These are phyloP conservation scores for Psophocarpus tetragonolobus DNA, from an alignment of 306 rosid species.

Conservation along the genomic window DNA sequence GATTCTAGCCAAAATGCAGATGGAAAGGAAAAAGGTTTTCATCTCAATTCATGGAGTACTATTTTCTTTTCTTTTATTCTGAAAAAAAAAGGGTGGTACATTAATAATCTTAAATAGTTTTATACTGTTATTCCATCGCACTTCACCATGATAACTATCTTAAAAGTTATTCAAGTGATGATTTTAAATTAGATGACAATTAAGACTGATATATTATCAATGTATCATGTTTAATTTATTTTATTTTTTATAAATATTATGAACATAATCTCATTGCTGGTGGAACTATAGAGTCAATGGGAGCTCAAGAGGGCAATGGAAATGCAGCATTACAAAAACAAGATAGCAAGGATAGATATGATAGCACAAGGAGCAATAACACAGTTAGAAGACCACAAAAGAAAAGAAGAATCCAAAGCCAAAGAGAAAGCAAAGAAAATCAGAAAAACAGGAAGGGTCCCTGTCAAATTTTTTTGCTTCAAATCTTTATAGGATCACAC, in stretches of 20 bases:
- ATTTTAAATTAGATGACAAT: no score
- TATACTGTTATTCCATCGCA: no score
- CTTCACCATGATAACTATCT: no score
- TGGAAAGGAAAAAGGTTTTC: constrained; percentile 66
- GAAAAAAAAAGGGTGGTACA: no score
- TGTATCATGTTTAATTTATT: no score
- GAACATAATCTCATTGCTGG: constrained; percentile 21
- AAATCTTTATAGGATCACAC: constrained; percentile 37
- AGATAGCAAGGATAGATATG: constrained; percentile 57
- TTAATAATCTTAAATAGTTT: no score
- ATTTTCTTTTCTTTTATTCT: no score
- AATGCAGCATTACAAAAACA: constrained; percentile 51
- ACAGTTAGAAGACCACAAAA: constrained; percentile 63
- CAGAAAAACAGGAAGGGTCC: constrained; percentile 51
- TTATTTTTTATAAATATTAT: not conserved
- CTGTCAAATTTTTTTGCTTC: constrained; percentile 65
- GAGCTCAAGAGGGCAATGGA: constrained; percentile 50
- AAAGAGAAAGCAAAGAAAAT: constrained; percentile 56
- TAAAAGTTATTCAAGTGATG: no score
- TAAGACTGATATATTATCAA: no score
- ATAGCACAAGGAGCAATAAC: constrained; percentile 59
- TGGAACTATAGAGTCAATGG: constrained; percentile 46
- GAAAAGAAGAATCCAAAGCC: constrained; percentile 48
- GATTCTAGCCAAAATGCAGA: constrained; percentile 51
- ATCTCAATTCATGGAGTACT: not conserved